Conservation (phyloP, 805 yeast genomes). For the Nakazawaea molendinolei region DNA sequence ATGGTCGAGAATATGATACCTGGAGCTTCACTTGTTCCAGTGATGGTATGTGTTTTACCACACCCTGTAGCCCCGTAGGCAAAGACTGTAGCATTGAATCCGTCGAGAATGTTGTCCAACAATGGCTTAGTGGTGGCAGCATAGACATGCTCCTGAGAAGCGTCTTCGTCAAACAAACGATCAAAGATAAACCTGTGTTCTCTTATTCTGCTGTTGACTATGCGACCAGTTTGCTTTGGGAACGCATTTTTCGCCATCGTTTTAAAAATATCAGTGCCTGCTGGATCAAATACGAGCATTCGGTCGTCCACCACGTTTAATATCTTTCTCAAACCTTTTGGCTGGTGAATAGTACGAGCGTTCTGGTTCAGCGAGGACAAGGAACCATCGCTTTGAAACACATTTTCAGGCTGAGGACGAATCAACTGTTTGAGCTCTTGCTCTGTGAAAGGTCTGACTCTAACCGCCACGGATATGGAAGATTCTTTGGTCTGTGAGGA, state of each 20-base stretch:
- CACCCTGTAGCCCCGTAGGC: slow-evolving; percentile 98
- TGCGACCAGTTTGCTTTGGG: slow-evolving; percentile 10
- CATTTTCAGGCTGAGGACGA: slow-evolving; percentile 12
- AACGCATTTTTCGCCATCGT: slow-evolving; percentile 35
- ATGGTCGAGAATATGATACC: slow-evolving; percentile 77
- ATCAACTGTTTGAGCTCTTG: slow-evolving; percentile 46
- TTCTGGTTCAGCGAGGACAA: too few relatives aligned
- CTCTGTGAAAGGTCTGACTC: slow-evolving; percentile 78
- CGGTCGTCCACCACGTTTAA: slow-evolving; percentile 77
- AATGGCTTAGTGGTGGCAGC: slow-evolving; percentile 61
- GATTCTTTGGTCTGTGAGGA: slow-evolving; percentile 31
- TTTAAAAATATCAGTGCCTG: slow-evolving; percentile 56
- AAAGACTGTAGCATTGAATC: slow-evolving; percentile 85
- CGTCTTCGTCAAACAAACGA: slow-evolving; percentile 58
- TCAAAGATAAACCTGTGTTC: slow-evolving; percentile 85
- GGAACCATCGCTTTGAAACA: slow-evolving; percentile 52
- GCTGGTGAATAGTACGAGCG: too few relatives aligned
- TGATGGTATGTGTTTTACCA: slow-evolving; percentile 91
- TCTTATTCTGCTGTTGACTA: slow-evolving; percentile 37
- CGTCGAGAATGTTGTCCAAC: slow-evolving; percentile 70
- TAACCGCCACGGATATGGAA: slow-evolving; percentile 68
- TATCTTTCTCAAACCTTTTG: slow-evolving; percentile 57
- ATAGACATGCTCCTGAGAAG: slow-evolving; percentile 65
- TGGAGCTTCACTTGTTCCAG: slow-evolving; percentile 67
- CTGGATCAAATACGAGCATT: slow-evolving; percentile 85